Percentiles rank a stretch among this genome's conserved stretches.
These are phyloP conservation scores for Candida anglica DNA, from an alignment of 805 yeast genomes.

Conservation along the genomic window DNA sequence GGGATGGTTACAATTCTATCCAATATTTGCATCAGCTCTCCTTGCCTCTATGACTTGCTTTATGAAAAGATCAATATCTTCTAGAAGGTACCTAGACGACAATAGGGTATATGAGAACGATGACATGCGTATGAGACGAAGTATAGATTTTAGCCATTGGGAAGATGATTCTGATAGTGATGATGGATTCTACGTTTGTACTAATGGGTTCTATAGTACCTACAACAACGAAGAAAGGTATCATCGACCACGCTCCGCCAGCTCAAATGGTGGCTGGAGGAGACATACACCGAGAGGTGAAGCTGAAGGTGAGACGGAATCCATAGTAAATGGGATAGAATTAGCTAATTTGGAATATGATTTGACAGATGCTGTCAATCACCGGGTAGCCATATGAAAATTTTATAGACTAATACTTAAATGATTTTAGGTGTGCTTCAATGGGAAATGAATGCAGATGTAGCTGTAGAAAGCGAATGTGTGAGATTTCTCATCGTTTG, in stretches of 20 bases:
- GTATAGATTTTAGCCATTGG: slow-evolving; percentile 4
- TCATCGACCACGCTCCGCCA: slow-evolving; percentile 1
- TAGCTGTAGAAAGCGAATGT: no score
- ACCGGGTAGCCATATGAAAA: no score
- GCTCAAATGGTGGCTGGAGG: slow-evolving; percentile 2
- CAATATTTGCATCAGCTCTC: slow-evolving; percentile 62
- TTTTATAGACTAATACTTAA: no score
- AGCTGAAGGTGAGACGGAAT: background rate
- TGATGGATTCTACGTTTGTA: slow-evolving; percentile 40
- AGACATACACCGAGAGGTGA: slow-evolving; percentile 1
- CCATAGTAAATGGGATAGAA: no score
- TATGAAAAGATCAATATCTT: slow-evolving; percentile 61
- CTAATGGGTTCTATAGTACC: slow-evolving; percentile 37
- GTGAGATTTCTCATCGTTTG: no score
- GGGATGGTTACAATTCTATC: slow-evolving; percentile 79
- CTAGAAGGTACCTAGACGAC: slow-evolving; percentile 40
- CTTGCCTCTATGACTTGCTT: slow-evolving; percentile 66
- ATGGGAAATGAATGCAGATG: no score
- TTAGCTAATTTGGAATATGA: no score
- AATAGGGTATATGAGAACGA: slow-evolving; percentile 24
- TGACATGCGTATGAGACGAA: slow-evolving; percentile 27
- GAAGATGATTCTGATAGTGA: slow-evolving; percentile 33
- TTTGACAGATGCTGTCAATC: no score
- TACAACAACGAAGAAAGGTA: slow-evolving; percentile 12
- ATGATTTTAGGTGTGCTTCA: no score